These are phyloP conservation scores for Pharnaceum exiguum DNA, from an alignment of 148 eudicot genomes.

Conservation along the genomic window DNA sequence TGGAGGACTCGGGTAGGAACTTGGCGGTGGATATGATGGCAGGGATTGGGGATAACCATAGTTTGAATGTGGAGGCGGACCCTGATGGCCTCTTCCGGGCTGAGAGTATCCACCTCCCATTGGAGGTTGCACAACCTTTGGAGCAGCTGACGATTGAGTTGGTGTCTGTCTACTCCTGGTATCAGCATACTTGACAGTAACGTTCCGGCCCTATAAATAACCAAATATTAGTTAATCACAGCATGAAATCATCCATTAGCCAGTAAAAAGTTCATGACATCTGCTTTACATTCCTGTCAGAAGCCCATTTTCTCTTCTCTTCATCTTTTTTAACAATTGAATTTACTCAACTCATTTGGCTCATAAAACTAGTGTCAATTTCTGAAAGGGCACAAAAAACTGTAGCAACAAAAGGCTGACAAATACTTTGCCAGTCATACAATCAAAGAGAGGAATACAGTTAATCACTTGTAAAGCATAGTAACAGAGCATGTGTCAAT, in stretches of 20 bases:
- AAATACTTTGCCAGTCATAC: no score
- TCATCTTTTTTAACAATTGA: no score
- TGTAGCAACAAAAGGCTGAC: no score
- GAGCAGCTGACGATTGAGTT: constrained; percentile 35
- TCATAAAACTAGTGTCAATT: no score
- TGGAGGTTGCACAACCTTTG: constrained; percentile 25
- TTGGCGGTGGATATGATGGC: constrained; percentile 30
- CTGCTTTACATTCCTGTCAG: not conserved
- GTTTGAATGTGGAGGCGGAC: constrained; percentile 23
- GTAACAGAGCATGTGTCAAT: no score
- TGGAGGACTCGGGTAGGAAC: constrained; percentile 36
- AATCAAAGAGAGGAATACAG: no score
- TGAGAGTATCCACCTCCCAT: constrained; percentile 32
- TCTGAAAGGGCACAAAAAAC: not conserved
- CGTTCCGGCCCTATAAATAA: constrained; percentile 46
- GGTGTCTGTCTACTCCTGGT: constrained; percentile 29
- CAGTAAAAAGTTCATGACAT: not conserved
- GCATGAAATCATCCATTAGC: not conserved
- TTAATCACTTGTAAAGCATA: no score
- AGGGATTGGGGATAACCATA: constrained; percentile 36
- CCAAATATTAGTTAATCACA: not conserved
- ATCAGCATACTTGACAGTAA: constrained; percentile 62
- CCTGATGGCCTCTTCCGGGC: constrained; percentile 20
- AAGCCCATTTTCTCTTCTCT: no score
- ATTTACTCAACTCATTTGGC: no score